Evolutionary conservation across 2,329 filamentous ascomycete genomes (phyloP), one percentile per base, ranked within the genome.

Genomic region (Fusarium agapanthi): DNA sequence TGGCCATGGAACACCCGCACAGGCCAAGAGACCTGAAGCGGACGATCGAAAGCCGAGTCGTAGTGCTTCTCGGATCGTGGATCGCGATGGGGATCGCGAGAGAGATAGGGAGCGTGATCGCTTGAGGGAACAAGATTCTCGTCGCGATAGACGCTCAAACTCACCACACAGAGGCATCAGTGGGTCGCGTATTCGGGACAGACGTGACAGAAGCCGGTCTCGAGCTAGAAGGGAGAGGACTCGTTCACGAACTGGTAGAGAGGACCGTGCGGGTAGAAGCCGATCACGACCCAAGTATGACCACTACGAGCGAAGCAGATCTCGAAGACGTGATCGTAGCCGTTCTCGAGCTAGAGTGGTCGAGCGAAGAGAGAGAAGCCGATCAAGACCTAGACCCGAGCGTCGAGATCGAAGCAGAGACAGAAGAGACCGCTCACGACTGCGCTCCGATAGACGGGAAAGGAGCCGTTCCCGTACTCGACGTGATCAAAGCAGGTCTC

Each of bases 121-220:
- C 35, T 50, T 71, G 14, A 71, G 76, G 35, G 79, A 79, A 32
- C 66, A 70, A 53, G 80, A 82, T 26, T 64, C 63, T 20, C 77
- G 79, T 44, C 67, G 71, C 44, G 82, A 83, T 58, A 78, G 81
- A 28, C 82, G 84, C 32, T 84, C 83, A 15, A 77, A 77, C 32
- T 84, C 83, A 1, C 82, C 83, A 12, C 77, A 80, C 26, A 79
- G 82, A 41, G 81, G 81, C 6, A 77, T 76, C 34, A 81, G 79
- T 68, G 76, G 79, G 5, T 81, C 80, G 22, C 81, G 78, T 28
- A 64, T 79, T 24, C 76, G 76, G 43, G 76, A 80, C 18, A 77
- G 80, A 63, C 80, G 81, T n/a, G 81, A 83, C 13, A 76, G 79
- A 61, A 83, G 81, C 62, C 81, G 80, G 56, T 80, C 82, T 9